Percentiles rank a stretch among this genome's conserved stretches.
Evolutionary conservation across 768 basidiomycete species (phyloP).

Genomic region (Pisolithus albus): DNA sequence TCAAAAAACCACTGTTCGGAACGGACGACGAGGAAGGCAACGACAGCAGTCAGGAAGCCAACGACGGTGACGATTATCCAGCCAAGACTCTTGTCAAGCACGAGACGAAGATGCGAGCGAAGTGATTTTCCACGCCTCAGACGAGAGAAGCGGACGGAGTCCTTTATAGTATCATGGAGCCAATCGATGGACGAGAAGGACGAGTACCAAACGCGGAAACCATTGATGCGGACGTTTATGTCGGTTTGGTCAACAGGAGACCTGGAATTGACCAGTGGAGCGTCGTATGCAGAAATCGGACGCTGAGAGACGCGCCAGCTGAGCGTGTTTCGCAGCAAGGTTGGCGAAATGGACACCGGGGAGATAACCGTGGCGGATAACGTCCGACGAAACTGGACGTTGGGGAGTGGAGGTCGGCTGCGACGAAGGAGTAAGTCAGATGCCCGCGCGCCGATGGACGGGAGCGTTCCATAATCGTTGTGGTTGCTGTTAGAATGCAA

Average conservation of each 20-base stretch:
- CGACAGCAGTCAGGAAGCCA: slow-evolving; percentile 76
- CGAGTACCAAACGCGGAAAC: slow-evolving; percentile 80
- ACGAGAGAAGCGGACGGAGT: slow-evolving; percentile 72
- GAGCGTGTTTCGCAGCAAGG: slow-evolving; percentile 27
- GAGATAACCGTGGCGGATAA: slow-evolving; percentile 31
- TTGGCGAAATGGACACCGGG: slow-evolving; percentile 27
- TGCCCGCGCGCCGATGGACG: slow-evolving; percentile 24
- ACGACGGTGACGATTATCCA: slow-evolving; percentile 88
- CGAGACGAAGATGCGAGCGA: slow-evolving; percentile 55
- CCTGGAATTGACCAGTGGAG: slow-evolving; percentile 29
- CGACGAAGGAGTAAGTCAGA: slow-evolving; percentile 28
- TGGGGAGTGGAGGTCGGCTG: slow-evolving; percentile 32
- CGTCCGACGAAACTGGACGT: slow-evolving; percentile 26
- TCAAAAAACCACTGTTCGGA: slow-evolving; percentile 89
- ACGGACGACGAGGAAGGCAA: slow-evolving; percentile 82
- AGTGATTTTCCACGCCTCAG: slow-evolving; percentile 65
- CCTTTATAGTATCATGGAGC: slow-evolving; percentile 95
- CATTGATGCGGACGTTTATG: slow-evolving; percentile 66
- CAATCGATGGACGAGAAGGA: slow-evolving; percentile 91
- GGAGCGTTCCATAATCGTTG: slow-evolving; percentile 54
- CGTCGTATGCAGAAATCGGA: slow-evolving; percentile 72
- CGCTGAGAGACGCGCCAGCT: slow-evolving; percentile 42
- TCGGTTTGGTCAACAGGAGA: slow-evolving; percentile 35
- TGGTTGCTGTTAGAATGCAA: slow-evolving; percentile 25
- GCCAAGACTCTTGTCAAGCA: slow-evolving; percentile 72